Conservation (phyloP, 192 early-diverging fungal genomes). For the Funneliformis geosporum region DNA sequence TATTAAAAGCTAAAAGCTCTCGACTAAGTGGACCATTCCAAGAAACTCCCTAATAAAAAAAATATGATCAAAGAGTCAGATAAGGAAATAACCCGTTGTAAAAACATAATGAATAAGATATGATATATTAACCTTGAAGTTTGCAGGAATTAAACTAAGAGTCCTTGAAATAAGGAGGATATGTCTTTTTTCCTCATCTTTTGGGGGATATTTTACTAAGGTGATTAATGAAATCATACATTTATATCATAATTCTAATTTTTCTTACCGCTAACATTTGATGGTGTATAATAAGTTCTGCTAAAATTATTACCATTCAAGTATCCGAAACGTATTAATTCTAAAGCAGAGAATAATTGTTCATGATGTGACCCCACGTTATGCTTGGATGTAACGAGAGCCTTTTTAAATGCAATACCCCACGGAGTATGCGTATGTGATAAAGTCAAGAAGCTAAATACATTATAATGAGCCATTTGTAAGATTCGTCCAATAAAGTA, state of each 20-base stretch:
- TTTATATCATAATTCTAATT: slow-evolving; percentile 28
- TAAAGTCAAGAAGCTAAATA: slow-evolving; percentile 43
- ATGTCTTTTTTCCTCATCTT: slow-evolving; percentile 41
- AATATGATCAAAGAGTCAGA: background rate
- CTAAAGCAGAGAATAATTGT: slow-evolving; percentile 54
- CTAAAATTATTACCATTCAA: slow-evolving; percentile 52
- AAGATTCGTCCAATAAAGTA: slow-evolving; percentile 30
- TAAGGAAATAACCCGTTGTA: background rate
- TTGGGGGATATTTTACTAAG: background rate
- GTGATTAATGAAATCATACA: slow-evolving; percentile 3
- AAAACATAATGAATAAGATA: slow-evolving; percentile 2
- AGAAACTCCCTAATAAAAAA: slow-evolving; percentile 40
- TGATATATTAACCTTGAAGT: slow-evolving; percentile 51
- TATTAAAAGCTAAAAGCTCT: slow-evolving; percentile 74
- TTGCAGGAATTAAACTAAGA: slow-evolving; percentile 52
- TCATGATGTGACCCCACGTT: slow-evolving; percentile 43
- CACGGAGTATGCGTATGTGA: slow-evolving; percentile 43
- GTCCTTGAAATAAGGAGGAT: slow-evolving; percentile 55
- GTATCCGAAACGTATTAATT: slow-evolving; percentile 50
- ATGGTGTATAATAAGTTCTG: slow-evolving; percentile 37
- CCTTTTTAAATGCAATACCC: slow-evolving; percentile 42
- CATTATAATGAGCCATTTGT: slow-evolving; percentile 37
- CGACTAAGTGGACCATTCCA: slow-evolving; percentile 66
- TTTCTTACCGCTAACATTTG: background rate
- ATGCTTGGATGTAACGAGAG: slow-evolving; percentile 34